Evolutionary conservation across 192 early-diverging fungal species (phyloP).

Genomic region (Jimgerdemannia flammicorona): DNA sequence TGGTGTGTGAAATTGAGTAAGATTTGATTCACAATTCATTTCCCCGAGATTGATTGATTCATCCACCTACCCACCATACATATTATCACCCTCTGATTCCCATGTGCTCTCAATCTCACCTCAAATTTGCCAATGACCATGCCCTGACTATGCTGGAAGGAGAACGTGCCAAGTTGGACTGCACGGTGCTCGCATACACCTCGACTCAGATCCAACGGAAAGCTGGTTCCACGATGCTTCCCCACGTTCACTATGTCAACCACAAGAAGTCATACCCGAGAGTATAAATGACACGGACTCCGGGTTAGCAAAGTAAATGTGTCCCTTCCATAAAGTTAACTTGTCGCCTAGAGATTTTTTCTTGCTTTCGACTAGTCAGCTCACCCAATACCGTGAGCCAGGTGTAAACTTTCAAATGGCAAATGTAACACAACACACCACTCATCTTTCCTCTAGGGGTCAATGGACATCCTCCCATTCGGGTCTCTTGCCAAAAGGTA

Average conservation of each 20-base stretch:
- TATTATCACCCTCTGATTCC: too few relatives aligned
- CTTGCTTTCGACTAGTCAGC: not conserved
- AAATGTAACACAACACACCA: too few relatives aligned
- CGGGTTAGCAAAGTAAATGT: too few relatives aligned
- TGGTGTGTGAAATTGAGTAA: not conserved
- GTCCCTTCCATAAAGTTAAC: not conserved
- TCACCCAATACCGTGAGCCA: not conserved
- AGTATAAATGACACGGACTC: not conserved
- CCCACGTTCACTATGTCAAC: too few relatives aligned
- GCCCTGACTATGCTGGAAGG: not conserved
- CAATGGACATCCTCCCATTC: too few relatives aligned
- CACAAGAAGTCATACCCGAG: not conserved
- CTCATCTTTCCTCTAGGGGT: too few relatives aligned
- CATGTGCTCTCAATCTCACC: not conserved
- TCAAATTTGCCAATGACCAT: not conserved
- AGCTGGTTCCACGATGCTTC: not conserved
- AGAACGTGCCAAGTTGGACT: not conserved
- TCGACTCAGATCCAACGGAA: not conserved
- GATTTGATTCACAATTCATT: too few relatives aligned
- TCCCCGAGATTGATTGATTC: too few relatives aligned
- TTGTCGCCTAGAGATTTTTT: not conserved
- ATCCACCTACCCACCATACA: too few relatives aligned
- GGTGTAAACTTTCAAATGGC: too few relatives aligned
- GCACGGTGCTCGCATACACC: not conserved
- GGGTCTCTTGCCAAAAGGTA: too few relatives aligned